These are phyloP conservation scores for Podaxis carcinomalis DNA, from an alignment of 768 basidiomycete genomes.

Conservation along the genomic window DNA sequence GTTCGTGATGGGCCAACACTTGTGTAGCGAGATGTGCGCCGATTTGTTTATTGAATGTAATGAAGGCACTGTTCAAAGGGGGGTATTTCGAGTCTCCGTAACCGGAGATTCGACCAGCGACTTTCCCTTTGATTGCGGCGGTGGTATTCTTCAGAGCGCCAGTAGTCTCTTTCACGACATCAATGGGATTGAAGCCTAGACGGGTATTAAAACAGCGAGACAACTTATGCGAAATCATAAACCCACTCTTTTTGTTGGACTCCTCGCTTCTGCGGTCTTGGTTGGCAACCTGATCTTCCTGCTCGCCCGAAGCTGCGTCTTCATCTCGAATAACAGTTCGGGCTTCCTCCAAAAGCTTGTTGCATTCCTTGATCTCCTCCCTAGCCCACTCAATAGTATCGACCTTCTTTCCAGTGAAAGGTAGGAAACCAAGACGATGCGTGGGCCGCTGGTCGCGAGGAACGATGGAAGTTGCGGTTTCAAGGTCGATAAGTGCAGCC, in stretches of 20 bases:
- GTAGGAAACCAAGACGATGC: slow-evolving; percentile 62
- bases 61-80: slow-evolving; percentile 69
- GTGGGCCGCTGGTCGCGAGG: slow-evolving; percentile 73
- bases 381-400: slow-evolving; percentile 92
- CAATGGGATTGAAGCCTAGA: slow-evolving; percentile 16
- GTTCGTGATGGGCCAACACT: slow-evolving; percentile 71
- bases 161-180: slow-evolving; percentile 9
- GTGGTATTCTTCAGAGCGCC: slow-evolving; percentile 17
- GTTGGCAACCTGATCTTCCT: neutral
- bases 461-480: slow-evolving; percentile 34
- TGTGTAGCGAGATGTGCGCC: slow-evolving; percentile 87
- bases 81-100: slow-evolving; percentile 38
- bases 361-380: slow-evolving; percentile 61
- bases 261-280: neutral
- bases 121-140: slow-evolving; percentile 12
- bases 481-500: slow-evolving; percentile 18
- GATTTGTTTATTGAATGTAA: slow-evolving; percentile 90
- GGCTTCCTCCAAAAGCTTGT: slow-evolving; percentile 46
- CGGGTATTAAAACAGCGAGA: neutral
- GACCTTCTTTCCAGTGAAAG: slow-evolving; percentile 79
- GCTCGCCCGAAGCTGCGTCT: slow-evolving; percentile 10
- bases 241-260: neutral
- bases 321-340: slow-evolving; percentile 33
- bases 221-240: neutral
- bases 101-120: slow-evolving; percentile 19